Evolutionary conservation across 129 eudicot species (phyloP), one percentile per base, ranked within the genome.

Genomic region (Helianthus tuberosus): DNA sequence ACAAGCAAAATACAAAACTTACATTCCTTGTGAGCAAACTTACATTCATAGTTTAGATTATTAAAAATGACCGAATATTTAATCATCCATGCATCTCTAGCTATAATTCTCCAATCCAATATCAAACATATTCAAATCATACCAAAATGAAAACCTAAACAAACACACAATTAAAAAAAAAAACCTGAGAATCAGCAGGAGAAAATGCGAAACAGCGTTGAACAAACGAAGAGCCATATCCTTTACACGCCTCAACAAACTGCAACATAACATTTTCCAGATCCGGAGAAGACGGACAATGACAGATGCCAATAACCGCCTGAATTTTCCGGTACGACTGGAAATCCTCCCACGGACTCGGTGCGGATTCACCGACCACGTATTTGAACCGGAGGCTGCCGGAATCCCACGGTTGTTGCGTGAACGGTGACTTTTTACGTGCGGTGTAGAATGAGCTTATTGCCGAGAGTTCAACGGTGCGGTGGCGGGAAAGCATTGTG

Each of bases 281-380:
- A 89, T 88, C 96, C 13, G 96, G 96, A 4, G 89, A 80, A 29
- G 96, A 84, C 0, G 96, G 96, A 29, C 98, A 90, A 72, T 94
- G 97, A 63, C 87, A 88, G 61, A 94, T 81, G 38, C 98, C 98
- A 41, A 94, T 85, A 16, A 94, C 91, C 10, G 85, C 89, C 13
- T 83, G 89, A 46, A 84, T 88, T 82, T 88, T 94, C 16, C 96
- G 86, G 52, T 88, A 86, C 20, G 96, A 80, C 68, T 94, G 98
- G 48, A 94, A 94, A 68, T 94, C 98, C 72, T 94, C 98, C 98
- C 98, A 94, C 0, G 97, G 96, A 49, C 88, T 80, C 0, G 97
- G 89, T 9, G 93, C 89, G 1, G 97, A 81, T 35, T 91, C 96
- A 4, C 93, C 98, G 72, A 87, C 72, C 53, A 94, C 86, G 83